These are phyloP conservation scores for Boletus fagicola DNA, from an alignment of 768 basidiomycete genomes.

Conservation along the genomic window DNA sequence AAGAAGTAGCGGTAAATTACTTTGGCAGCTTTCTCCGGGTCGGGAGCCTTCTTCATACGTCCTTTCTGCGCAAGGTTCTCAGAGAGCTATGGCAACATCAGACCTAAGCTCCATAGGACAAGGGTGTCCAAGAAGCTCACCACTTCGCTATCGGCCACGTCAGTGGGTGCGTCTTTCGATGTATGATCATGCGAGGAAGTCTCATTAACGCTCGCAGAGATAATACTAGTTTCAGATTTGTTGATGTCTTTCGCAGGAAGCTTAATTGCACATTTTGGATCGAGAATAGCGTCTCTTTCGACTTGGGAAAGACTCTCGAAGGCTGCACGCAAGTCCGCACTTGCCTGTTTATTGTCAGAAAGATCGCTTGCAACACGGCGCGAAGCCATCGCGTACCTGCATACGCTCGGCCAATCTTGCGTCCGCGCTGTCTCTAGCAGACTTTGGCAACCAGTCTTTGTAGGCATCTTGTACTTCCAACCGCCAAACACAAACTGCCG, in stretches of 20 bases:
- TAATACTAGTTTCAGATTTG: conserved; percentile 17
- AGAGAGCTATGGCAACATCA: conserved; percentile 13
- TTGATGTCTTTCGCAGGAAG: conserved; percentile 36
- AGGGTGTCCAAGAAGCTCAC: conserved; percentile 24
- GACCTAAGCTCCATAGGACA: neutral
- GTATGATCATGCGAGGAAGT: conserved; percentile 25
- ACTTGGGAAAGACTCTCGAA: conserved; percentile 58
- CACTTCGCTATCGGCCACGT: conserved; percentile 40
- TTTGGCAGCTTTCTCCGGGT: conserved; percentile 51
- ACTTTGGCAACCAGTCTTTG: conserved; percentile 65
- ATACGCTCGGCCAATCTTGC: conserved; percentile 59
- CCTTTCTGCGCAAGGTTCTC: conserved; percentile 31
- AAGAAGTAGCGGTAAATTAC: conserved; percentile 12
- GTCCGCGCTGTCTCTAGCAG: conserved; percentile 60
- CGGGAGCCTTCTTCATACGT: conserved; percentile 50
- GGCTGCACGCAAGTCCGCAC: conserved; percentile 48
- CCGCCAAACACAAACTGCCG: conserved; percentile 72
- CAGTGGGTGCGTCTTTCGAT: conserved; percentile 28
- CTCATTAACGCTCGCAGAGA: conserved; percentile 1
- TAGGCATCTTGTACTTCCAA: conserved; percentile 76
- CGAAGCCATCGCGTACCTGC: conserved; percentile 44
- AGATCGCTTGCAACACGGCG: neutral
- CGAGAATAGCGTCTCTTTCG: conserved; percentile 56
- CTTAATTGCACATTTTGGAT: conserved; percentile 42
- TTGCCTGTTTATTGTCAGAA: conserved; percentile 46